phyloP scores from a whole-genome alignment of 768 basidiomycete species.

The Lentinus brumalis region DNA sequence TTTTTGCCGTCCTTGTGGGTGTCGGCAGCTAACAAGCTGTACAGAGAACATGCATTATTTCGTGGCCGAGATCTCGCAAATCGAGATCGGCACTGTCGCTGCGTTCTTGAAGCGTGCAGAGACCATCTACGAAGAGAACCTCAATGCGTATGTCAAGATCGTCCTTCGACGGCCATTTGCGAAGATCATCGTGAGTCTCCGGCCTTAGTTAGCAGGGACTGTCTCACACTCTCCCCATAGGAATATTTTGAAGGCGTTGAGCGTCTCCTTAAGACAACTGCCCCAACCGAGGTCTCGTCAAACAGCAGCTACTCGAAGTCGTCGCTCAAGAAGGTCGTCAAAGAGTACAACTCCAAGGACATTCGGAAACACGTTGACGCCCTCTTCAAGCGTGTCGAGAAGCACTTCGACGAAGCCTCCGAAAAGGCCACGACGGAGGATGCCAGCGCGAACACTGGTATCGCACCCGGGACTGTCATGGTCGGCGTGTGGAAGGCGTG shows the following conservation, averaged over 20 bases:
- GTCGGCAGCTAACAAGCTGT: background rate
- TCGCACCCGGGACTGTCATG: conserved; percentile 65
- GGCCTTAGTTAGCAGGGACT: background rate
- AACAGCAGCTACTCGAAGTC: conserved; percentile 77
- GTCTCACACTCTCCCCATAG: conserved; percentile 41
- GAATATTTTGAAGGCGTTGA: conserved; percentile 96
- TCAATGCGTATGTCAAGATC: conserved; percentile 83
- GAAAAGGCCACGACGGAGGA: conserved; percentile 62
- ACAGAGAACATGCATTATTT: conserved; percentile 98
- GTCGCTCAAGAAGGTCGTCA: conserved; percentile 79
- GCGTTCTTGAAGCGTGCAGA: conserved; percentile 74
- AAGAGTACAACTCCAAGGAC: conserved; percentile 87
- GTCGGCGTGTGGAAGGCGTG: conserved; percentile 90
- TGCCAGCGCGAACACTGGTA: conserved; percentile 48
- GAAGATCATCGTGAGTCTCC: conserved; percentile 73
- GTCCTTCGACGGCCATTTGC: conserved; percentile 85
- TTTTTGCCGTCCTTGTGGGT: background rate
- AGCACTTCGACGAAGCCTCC: conserved; percentile 88
- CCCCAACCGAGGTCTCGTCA: conserved; percentile 72
- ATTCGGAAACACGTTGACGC: conserved; percentile 85
- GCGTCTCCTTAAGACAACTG: conserved; percentile 78
- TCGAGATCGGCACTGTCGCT: conserved; percentile 64
- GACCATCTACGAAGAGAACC: conserved; percentile 85
- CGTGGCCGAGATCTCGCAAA: conserved; percentile 74
- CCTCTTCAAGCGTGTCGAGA: conserved; percentile 89